These are phyloP conservation scores for Brettanomyces anomalus DNA, from an alignment of 805 yeast genomes.

Conservation along the genomic window DNA sequence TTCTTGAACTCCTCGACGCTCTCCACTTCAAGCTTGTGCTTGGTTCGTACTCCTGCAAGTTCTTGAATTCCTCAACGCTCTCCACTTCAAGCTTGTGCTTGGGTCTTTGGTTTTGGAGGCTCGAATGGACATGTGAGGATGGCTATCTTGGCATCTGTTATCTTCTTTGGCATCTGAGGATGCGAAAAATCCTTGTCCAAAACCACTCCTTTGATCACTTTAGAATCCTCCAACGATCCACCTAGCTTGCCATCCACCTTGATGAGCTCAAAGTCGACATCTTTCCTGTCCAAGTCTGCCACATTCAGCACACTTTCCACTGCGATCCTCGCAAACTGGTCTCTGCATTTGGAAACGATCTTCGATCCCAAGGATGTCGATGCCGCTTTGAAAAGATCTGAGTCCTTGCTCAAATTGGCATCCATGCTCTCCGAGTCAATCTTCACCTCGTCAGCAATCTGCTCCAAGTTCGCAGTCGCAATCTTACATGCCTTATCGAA, in stretches of 20 bases:
- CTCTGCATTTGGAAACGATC: conserved; percentile 89
- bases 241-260: conserved; percentile 95
- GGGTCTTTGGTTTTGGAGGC: conserved; percentile 99
- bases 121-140: conserved; percentile 97
- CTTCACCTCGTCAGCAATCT: conserved; percentile 36
- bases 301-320: conserved; percentile 92
- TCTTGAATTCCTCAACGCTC: conserved; percentile 87
- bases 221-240: conserved; percentile 82
- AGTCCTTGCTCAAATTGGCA: conserved; percentile 25
- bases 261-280: conserved; percentile 94
- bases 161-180: conserved; percentile 90
- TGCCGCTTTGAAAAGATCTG: conserved; percentile 81
- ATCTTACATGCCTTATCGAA: conserved; percentile 94
- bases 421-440: conserved; percentile 23
- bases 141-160: conserved; percentile 79
- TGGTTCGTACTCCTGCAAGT: conserved; percentile 90
- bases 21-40: conserved; percentile 90
- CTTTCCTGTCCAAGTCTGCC: conserved; percentile 85
- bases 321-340: conserved; percentile 92
- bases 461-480: conserved; percentile 71
- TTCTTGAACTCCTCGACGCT: conserved; percentile 90
- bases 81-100: conserved; percentile 93
- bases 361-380: conserved; percentile 92
- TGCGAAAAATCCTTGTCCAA: conserved; percentile 96
- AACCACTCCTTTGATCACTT: conserved; percentile 81